phyloP scores from a whole-genome alignment of 176 grass and related monocot genomes.

The Dendrocalamus sinicus region DNA sequence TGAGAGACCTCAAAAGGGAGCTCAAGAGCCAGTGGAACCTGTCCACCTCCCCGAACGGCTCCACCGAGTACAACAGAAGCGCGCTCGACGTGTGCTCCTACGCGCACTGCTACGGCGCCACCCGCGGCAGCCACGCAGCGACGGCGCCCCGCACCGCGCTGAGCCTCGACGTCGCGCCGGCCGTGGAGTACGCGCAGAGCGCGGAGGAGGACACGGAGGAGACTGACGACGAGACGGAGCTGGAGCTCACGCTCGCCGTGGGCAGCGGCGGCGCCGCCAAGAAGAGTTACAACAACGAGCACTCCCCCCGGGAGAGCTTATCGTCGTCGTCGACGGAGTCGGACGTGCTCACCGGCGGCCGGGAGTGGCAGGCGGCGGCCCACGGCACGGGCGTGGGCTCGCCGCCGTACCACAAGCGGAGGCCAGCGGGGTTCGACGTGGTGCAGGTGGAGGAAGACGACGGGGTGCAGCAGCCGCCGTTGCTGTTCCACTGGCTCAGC shows the following conservation, averaged over 20 bases:
- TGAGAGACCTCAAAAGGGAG: conserved; percentile 68
- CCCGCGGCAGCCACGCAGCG: conserved; percentile 30
- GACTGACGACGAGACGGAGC: conserved; percentile 58
- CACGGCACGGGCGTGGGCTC: conserved; percentile 22
- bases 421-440: conserved; percentile 37
- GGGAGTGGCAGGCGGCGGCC: conserved; percentile 49
- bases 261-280: conserved; percentile 39
- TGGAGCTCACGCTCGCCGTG: conserved; percentile 71
- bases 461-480: conserved; percentile 50
- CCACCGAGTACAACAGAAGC: conserved; percentile 19
- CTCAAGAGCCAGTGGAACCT: conserved; percentile 46
- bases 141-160: conserved; percentile 46
- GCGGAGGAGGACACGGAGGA: conserved; percentile 44
- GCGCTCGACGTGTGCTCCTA: conserved; percentile 35
- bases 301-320: conserved; percentile 56
- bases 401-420: conserved; percentile 39
- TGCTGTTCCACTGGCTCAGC: conserved; percentile 70
- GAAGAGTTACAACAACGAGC: conserved; percentile 58
- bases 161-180: conserved; percentile 52
- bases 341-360: conserved; percentile 37
- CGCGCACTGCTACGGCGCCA: conserved; percentile 40
- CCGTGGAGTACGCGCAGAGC: conserved; percentile 60
- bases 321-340: conserved; percentile 81
- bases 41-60: conserved; percentile 43
- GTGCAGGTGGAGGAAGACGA: conserved; percentile 42